Percentiles rank a stretch among this genome's conserved stretches.
Evolutionary conservation across 495 filamentous ascomycete species (phyloP).

Genomic region (Xylaria nigripes): DNA sequence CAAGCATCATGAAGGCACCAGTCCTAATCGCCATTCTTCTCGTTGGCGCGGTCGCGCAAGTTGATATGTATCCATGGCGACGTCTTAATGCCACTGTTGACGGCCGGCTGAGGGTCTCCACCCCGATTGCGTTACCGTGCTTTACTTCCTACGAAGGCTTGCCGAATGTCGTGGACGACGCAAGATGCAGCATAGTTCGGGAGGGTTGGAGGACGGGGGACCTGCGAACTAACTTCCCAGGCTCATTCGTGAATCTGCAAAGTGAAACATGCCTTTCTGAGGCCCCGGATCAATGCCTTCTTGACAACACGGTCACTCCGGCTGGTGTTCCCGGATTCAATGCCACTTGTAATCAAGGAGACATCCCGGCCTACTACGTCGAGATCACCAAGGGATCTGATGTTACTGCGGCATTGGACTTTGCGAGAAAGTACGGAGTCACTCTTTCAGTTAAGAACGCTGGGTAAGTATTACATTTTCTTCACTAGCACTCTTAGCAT

Average conservation of each 20-base stretch:
- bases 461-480: slow-evolving; percentile 18
- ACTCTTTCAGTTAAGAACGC: slow-evolving; percentile 37
- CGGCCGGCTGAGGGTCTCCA: slow-evolving; percentile 15
- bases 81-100: slow-evolving; percentile 17
- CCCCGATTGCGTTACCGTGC: slow-evolving; percentile 24
- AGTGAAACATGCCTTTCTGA: slow-evolving; percentile 32
- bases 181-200: slow-evolving; percentile 24
- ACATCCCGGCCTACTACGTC: slow-evolving; percentile 40
- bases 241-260: slow-evolving; percentile 34
- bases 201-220: slow-evolving; percentile 26
- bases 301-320: slow-evolving; percentile 24
- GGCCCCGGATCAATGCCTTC: slow-evolving; percentile 30
- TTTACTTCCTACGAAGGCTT: slow-evolving; percentile 31
- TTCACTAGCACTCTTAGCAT: too few species aligned
- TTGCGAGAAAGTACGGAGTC: slow-evolving; percentile 34
- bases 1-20: slow-evolving; percentile 2
- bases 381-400: slow-evolving; percentile 34
- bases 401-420: slow-evolving; percentile 36
- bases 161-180: slow-evolving; percentile 15
- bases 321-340: slow-evolving; percentile 16
- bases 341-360: slow-evolving; percentile 21
- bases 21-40: background rate
- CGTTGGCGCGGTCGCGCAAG: background rate
- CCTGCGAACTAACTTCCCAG: slow-evolving; percentile 22
- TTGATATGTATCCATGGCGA: slow-evolving; percentile 5